phyloP scores from a whole-genome alignment of 2,329 filamentous ascomycete genomes.

The Malbranchea zuffiana region DNA sequence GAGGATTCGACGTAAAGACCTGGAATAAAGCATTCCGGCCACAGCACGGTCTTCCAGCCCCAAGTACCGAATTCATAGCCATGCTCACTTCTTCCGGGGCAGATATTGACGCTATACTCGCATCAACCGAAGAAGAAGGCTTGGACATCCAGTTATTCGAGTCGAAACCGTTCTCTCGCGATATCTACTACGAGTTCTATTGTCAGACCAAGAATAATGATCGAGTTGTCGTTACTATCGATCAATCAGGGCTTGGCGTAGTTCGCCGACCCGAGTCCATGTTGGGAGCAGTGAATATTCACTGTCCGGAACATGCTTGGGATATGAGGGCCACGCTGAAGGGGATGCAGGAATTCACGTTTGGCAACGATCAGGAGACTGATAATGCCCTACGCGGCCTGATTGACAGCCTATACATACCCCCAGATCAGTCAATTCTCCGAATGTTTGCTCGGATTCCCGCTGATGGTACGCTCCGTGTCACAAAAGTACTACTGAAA shows the following conservation, averaged over 20 bases:
- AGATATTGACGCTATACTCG: constrained; percentile 32
- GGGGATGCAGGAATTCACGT: constrained; percentile 20
- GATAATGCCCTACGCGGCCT: constrained; percentile 24
- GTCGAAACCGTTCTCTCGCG: constrained; percentile 1
- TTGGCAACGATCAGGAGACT: constrained; percentile 18
- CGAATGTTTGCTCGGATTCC: constrained; percentile 22
- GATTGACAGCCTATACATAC: constrained; percentile 26
- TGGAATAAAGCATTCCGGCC: constrained; percentile 28
- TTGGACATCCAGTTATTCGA: constrained; percentile 21
- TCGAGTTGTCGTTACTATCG: constrained; percentile 24
- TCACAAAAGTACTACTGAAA: constrained; percentile 28
- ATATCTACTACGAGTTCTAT: constrained; percentile 31
- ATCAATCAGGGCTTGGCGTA: constrained; percentile 23
- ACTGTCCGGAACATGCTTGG: constrained; percentile 31
- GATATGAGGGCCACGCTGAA: constrained; percentile 28
- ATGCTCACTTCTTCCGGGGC: constrained; percentile 31
- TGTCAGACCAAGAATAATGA: constrained; percentile 25
- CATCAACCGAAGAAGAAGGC: constrained; percentile 21
- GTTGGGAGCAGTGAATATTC: constrained; percentile 29
- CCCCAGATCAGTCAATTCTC: constrained; percentile 19
- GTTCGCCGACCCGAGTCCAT: constrained; percentile 19
- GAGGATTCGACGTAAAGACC: constrained; percentile 16
- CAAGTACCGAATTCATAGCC: constrained; percentile 27
- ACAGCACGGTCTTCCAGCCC: constrained; percentile 18
- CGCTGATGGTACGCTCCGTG: constrained; percentile 16